Base-by-base conservation (phyloP, 495 filamentous ascomycete genomes). In the Umbilicaria muhlenbergii region DNA sequence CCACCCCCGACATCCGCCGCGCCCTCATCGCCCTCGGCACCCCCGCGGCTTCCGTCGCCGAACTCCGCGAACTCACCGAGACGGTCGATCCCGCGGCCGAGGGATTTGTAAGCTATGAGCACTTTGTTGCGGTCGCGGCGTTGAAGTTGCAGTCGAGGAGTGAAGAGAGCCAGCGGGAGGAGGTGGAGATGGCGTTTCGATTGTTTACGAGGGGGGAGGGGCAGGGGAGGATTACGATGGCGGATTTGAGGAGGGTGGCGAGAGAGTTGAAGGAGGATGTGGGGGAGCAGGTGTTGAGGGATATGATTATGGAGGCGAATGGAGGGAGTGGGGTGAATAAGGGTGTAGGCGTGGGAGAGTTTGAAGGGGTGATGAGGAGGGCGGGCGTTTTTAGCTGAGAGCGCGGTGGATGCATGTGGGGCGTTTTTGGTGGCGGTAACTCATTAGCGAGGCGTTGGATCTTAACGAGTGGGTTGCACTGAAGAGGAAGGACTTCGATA, bases 301-400 rank as follows among this genome's bases (percentile, higher is more conserved):
- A 94, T 68, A 98, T 98, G 91, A 78, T 98, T 36, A 56, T 81
- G 34, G 91, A 95, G 67, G 91, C 86, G 48, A 93, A 88, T 60
- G 86, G 81, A 1, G 85, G 83, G 3, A 74, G 65, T 5, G 80
- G 81, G 11, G 68, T 87, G 8, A 70, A 69, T 24, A 70, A 61
- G 44, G 87, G 85, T 10, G 91, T 94, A 21, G 71, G 67, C 37
- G 61, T 77, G 53, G 79, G 78, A 38, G 83, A 92, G 57, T 94
- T 95, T 59, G 80, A 85, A 62, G 74, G 68, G 39, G 82, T 94
- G 12, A 86, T 94, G 87, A 72, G 65, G 41, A 67, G 85, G 56
- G 88, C 86, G 3, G 87, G 86, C 8, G 78, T 86, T 47, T 86
- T 84, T 64, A 75, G 69, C 58, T 71, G 57, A 68, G 24, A 8